These are phyloP conservation scores for Ettlia oleoabundans DNA, from an alignment of 139 green algal genomes.

Conservation along the genomic window DNA sequence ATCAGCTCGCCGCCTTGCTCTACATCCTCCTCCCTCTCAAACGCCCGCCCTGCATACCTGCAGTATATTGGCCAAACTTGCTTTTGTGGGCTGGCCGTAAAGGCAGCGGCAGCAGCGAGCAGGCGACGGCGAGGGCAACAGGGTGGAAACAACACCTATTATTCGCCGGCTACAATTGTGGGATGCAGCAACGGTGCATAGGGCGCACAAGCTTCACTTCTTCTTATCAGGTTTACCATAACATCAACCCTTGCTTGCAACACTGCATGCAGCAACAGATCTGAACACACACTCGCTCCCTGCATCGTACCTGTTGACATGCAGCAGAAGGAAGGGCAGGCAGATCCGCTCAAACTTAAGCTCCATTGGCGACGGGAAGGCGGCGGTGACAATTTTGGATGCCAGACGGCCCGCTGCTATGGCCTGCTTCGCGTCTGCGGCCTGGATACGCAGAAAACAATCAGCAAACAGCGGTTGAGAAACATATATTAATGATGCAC, in stretches of 20 bases:
- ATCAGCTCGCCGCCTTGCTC: constrained; percentile 43
- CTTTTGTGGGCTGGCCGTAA: too few species aligned
- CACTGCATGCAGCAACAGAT: too few species aligned
- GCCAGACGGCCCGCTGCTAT: constrained; percentile 38
- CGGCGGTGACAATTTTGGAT: constrained; percentile 43
- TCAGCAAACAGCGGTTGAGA: constrained; percentile 46
- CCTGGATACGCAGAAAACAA: constrained; percentile 50
- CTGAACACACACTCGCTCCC: too few species aligned
- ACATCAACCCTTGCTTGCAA: too few species aligned
- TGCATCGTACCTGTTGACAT: constrained; percentile 74
- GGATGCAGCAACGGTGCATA: too few species aligned
- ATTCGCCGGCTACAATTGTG: too few species aligned
- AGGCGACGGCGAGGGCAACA: too few species aligned
- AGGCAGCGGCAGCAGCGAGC: too few species aligned
- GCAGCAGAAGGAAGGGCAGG: constrained; percentile 79
- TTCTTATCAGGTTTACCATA: too few species aligned
- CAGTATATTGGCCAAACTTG: not conserved
- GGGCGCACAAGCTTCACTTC: too few species aligned
- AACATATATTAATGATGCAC: too few species aligned
- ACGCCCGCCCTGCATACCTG: constrained; percentile 68
- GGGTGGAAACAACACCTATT: too few species aligned
- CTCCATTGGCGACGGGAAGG: constrained; percentile 68
- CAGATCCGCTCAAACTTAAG: constrained; percentile 76
- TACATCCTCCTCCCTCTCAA: constrained; percentile 62
- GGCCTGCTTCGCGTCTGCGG: constrained; percentile 2